Percentiles rank a stretch among this genome's conserved stretches.
Conservation (phyloP, 1,284 basidiomycete genomes). For the Porodaedalea pini region DNA sequence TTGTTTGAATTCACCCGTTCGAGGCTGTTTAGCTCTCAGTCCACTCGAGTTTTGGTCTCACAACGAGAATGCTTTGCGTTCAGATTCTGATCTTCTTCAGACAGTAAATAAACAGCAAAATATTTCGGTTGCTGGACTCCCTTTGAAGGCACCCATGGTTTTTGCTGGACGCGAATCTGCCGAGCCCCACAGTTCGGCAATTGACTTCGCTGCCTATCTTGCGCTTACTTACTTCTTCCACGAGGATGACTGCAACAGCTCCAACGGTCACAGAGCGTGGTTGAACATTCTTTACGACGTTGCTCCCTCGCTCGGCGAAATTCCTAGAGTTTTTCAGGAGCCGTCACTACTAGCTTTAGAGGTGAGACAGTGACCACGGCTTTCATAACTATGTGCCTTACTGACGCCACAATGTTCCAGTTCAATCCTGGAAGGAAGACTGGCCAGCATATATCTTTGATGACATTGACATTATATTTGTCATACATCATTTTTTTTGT, state of each 20-base stretch:
- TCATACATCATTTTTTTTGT: constrained; percentile 79
- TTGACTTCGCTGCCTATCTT: constrained; percentile 66
- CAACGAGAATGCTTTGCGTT: constrained; percentile 47
- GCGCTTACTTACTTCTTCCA: constrained; percentile 77
- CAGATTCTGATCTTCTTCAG: constrained; percentile 54
- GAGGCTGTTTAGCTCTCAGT: constrained; percentile 62
- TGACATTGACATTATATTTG: constrained; percentile 71
- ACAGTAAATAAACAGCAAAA: constrained; percentile 53
- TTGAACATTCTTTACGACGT: constrained; percentile 51
- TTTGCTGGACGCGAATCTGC: constrained; percentile 61
- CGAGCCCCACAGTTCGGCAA: constrained; percentile 45
- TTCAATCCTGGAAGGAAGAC: constrained; percentile 25
- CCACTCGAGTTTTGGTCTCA: constrained; percentile 73
- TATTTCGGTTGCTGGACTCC: constrained; percentile 54
- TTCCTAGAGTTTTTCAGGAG: constrained; percentile 48
- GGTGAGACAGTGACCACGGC: constrained; percentile 40
- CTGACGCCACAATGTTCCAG: constrained; percentile 29
- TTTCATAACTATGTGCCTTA: background rate
- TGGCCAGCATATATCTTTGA: constrained; percentile 44
- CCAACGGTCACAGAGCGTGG: constrained; percentile 62
- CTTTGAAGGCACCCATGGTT: constrained; percentile 69
- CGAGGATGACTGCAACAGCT: constrained; percentile 63
- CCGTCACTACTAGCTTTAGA: constrained; percentile 68
- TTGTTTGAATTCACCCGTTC: constrained; percentile 46
- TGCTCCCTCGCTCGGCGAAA: constrained; percentile 40